These are phyloP conservation scores for Mortierella hygrophila DNA, from an alignment of 192 early-diverging fungal species.

Conservation along the genomic window DNA sequence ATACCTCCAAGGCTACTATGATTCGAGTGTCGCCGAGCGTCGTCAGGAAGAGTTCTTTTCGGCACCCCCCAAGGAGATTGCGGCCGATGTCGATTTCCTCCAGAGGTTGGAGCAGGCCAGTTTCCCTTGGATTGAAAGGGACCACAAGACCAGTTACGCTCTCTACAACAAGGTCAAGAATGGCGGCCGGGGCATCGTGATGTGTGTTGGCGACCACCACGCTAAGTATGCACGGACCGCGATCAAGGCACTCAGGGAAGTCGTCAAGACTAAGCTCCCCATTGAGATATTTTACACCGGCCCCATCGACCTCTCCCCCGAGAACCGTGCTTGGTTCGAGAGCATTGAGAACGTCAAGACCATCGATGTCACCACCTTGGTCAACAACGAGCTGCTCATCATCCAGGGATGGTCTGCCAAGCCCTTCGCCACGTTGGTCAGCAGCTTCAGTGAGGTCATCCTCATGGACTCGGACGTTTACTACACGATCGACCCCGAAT, in stretches of 20 bases:
- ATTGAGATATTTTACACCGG: conserved; percentile 72
- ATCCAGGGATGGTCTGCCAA: conserved; percentile 74
- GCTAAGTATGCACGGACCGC: conserved; percentile 56
- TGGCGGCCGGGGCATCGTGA: conserved; percentile 34
- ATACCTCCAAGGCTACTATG: conserved; percentile 22
- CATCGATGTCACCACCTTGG: conserved; percentile 48
- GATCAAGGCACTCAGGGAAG: conserved; percentile 54
- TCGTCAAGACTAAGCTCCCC: conserved; percentile 64
- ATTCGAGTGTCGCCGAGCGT: conserved; percentile 1
- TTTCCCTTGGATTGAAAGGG: conserved; percentile 43
- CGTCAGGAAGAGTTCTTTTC: conserved; percentile 20
- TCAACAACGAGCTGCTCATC: conserved; percentile 56
- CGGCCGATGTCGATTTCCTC: conserved; percentile 31
- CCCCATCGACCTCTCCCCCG: conserved; percentile 50
- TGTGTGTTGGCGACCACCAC: conserved; percentile 65
- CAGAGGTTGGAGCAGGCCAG: conserved; percentile 39
- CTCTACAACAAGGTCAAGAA: conserved; percentile 13
- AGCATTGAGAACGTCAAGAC: conserved; percentile 53
- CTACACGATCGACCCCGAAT: conserved; percentile 69
- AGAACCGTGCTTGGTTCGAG: conserved; percentile 54
- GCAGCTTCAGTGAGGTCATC: conserved; percentile 70
- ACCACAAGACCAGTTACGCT: conserved; percentile 29
- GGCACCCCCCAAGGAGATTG: conserved; percentile 39
- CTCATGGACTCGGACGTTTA: conserved; percentile 79
- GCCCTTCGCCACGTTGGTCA: conserved; percentile 72